phyloP scores from a whole-genome alignment of 148 eudicot species.

The Chenopodium quinoa region DNA sequence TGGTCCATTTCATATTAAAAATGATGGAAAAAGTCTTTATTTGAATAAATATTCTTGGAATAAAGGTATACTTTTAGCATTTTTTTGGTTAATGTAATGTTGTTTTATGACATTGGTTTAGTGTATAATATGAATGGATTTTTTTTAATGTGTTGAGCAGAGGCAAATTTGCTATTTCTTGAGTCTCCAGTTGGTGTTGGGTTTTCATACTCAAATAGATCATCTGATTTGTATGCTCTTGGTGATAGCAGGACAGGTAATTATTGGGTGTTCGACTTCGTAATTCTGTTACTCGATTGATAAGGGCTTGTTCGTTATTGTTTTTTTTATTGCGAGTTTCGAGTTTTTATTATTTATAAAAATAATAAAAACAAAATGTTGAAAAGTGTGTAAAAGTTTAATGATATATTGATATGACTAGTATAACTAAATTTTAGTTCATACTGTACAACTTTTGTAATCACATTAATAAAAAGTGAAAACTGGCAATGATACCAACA shows the following conservation, averaged over 20 bases:
- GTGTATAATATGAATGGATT: background rate
- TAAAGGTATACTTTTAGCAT: constrained; percentile 43
- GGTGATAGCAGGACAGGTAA: constrained; percentile 82
- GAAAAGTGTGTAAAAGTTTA: background rate
- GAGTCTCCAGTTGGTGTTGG: constrained; percentile 98
- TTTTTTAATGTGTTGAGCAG: constrained; percentile 37
- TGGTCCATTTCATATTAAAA: constrained; percentile 71
- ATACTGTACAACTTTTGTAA: too few species aligned
- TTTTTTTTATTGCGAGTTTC: background rate
- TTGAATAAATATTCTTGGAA: constrained; percentile 83
- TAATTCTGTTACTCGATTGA: background rate
- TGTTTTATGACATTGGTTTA: background rate
- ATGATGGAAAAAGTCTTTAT: constrained; percentile 67
- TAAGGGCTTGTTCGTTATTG: background rate
- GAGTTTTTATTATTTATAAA: background rate
- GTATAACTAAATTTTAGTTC: background rate
- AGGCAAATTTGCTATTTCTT: constrained; percentile 91
- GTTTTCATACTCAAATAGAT: constrained; percentile 75
- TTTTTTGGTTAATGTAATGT: background rate
- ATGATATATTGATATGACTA: background rate
- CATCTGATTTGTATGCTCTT: constrained; percentile 64
- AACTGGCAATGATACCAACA: background rate
- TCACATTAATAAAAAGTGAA: background rate
- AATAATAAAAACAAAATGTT: background rate
- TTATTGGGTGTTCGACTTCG: background rate